Evolutionary conservation across 768 basidiomycete species (phyloP).

Genomic region (Suillus occidentalis): DNA sequence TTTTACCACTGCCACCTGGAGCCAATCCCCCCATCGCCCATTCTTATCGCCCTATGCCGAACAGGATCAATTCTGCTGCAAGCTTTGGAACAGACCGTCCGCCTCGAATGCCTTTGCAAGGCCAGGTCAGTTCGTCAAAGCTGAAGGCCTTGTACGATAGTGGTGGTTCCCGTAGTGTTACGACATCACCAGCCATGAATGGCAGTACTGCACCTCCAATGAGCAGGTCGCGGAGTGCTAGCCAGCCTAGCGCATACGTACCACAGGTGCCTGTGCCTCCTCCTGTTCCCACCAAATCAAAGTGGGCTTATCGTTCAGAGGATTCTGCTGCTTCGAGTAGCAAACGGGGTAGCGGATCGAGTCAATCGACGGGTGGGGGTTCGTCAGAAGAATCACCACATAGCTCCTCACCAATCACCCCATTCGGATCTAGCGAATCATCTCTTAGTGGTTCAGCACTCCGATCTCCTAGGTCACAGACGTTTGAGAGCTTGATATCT

Average conservation of each 20-base stretch:
- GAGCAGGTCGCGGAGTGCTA: slow-evolving; percentile 72
- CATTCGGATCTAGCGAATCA: slow-evolving; percentile 87
- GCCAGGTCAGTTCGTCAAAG: slow-evolving; percentile 69
- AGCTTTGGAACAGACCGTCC: slow-evolving; percentile 51
- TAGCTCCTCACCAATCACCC: slow-evolving; percentile 84
- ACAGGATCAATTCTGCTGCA: slow-evolving; percentile 47
- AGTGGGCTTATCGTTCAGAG: slow-evolving; percentile 50
- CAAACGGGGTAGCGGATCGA: slow-evolving; percentile 84
- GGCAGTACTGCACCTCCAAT: slow-evolving; percentile 26
- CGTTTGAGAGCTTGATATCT: slow-evolving; percentile 43
- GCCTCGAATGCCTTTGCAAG: slow-evolving; percentile 47
- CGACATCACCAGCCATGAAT: slow-evolving; percentile 33
- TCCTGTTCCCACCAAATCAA: slow-evolving; percentile 50
- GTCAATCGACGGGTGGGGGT: slow-evolving; percentile 70
- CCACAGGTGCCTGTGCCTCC: slow-evolving; percentile 49
- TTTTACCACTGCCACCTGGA: slow-evolving; percentile 37
- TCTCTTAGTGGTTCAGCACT: slow-evolving; percentile 61
- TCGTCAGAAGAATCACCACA: slow-evolving; percentile 86
- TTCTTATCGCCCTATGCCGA: slow-evolving; percentile 41
- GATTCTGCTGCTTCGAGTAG: slow-evolving; percentile 39
- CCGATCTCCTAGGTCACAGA: slow-evolving; percentile 55
- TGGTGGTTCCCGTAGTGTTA: slow-evolving; percentile 33
- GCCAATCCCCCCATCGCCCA: slow-evolving; percentile 21
- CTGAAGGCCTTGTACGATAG: slow-evolving; percentile 55
- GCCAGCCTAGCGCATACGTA: slow-evolving; percentile 72